These are phyloP conservation scores for Hypoxylon fuscum DNA, from an alignment of 495 filamentous ascomycete genomes.

Conservation along the genomic window DNA sequence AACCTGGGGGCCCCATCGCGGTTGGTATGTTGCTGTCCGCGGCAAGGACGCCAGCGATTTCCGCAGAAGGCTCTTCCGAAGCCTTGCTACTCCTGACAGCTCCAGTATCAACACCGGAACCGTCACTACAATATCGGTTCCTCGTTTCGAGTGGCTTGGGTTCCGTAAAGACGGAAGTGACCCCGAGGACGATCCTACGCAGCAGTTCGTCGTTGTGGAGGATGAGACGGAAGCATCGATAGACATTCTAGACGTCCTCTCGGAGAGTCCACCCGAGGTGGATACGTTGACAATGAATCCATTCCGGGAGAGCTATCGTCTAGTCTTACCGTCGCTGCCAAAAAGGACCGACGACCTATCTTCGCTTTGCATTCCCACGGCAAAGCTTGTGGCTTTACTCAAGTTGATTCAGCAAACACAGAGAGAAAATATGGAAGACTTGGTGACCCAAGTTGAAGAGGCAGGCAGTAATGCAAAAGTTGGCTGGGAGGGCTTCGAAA, in stretches of 20 bases:
- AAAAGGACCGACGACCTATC: conserved; percentile 7
- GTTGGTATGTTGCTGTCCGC: neutral
- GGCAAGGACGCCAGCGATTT: conserved; percentile 11
- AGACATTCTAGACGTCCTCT: conserved; percentile 19
- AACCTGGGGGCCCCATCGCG: conserved; percentile 16
- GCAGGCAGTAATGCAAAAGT: neutral
- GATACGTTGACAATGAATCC: conserved; percentile 2
- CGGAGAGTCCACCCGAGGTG: conserved; percentile 11
- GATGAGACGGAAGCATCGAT: conserved; percentile 12
- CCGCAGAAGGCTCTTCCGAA: conserved; percentile 22
- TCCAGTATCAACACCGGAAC: neutral
- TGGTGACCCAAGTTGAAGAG: neutral
- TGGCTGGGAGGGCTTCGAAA: conserved; percentile 5
- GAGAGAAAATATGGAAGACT: conserved; percentile 2
- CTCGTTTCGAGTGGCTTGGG: conserved; percentile 3
- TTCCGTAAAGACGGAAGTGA: neutral
- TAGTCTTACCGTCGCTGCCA: conserved; percentile 15
- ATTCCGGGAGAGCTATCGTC: conserved; percentile 18
- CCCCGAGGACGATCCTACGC: conserved; percentile 3
- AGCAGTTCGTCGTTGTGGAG: conserved; percentile 12
- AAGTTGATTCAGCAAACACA: neutral
- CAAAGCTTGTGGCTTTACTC: conserved; percentile 7
- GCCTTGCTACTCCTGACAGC: conserved; percentile 15
- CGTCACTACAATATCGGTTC: conserved; percentile 8
- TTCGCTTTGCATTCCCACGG: conserved; percentile 5